Evolutionary conservation across 116 monocot species (phyloP).

Genomic region (Phalaenopsis hybrid): DNA sequence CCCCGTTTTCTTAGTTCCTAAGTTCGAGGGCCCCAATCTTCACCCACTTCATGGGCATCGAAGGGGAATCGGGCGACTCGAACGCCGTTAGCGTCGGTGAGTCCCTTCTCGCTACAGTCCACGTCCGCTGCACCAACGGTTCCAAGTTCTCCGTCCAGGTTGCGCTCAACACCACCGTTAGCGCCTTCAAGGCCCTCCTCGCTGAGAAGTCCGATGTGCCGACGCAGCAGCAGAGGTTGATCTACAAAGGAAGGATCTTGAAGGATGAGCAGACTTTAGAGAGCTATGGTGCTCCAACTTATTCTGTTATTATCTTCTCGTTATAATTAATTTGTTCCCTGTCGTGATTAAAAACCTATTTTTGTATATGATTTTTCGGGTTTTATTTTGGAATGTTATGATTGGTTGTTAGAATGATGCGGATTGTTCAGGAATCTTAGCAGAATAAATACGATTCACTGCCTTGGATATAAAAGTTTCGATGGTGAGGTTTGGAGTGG

Average conservation of each 20-base stretch:
- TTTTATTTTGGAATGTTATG: background rate
- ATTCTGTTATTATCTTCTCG: background rate
- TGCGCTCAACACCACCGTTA: constrained; percentile 23
- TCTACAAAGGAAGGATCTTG: constrained; percentile 49
- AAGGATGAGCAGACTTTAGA: constrained; percentile 44
- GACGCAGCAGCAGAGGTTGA: constrained; percentile 41
- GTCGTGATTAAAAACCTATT: background rate
- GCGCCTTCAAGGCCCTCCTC: constrained; percentile 29
- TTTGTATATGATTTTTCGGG: background rate
- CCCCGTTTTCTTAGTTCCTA: background rate
- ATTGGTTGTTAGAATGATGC: background rate
- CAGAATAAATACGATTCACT: background rate
- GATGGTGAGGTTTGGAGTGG: background rate
- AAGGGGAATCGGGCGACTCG: constrained; percentile 7
- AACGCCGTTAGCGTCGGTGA: constrained; percentile 8
- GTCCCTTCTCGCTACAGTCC: constrained; percentile 9
- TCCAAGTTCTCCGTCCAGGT: constrained; percentile 37
- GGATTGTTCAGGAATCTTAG: background rate
- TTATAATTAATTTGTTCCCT: no score
- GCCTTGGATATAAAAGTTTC: background rate
- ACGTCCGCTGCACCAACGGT: constrained; percentile 38
- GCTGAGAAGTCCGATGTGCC: constrained; percentile 34
- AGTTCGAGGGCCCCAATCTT: background rate
- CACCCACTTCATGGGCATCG: constrained; percentile 17
- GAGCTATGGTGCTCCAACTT: constrained; percentile 23